Percentiles rank a stretch among this genome's conserved stretches.
phyloP scores from a whole-genome alignment of 179 eudicot genomes.

The Heliamphora pulchella region DNA sequence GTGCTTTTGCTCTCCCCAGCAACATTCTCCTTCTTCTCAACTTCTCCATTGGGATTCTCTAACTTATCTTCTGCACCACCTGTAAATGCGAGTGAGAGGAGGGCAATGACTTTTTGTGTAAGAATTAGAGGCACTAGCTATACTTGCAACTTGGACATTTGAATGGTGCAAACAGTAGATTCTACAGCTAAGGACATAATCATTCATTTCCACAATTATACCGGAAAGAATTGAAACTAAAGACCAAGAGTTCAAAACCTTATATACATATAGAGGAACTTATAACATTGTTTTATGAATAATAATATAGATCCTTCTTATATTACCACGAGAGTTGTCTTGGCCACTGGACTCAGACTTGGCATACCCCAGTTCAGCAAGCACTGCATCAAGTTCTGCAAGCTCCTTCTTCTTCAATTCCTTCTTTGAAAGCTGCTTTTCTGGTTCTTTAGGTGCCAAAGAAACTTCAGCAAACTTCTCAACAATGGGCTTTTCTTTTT shows the following conservation, averaged over 20 bases:
- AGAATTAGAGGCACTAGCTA: background rate
- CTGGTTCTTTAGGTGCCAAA: slow-evolving; percentile 47
- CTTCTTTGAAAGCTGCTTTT: slow-evolving; percentile 72
- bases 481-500: slow-evolving; percentile 44
- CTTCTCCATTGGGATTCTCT: slow-evolving; percentile 52
- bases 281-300: too few relatives aligned
- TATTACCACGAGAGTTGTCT: slow-evolving; percentile 40
- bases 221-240: background rate
- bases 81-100: slow-evolving; percentile 18
- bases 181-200: background rate
- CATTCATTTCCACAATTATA: background rate
- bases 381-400: slow-evolving; percentile 63
- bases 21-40: slow-evolving; percentile 46
- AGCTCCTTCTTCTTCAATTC: slow-evolving; percentile 74
- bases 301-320: background rate
- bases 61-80: slow-evolving; percentile 52
- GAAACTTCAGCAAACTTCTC: slow-evolving; percentile 50
- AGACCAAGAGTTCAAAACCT: too few relatives aligned
- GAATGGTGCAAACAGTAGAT: background rate
- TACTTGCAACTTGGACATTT: background rate
- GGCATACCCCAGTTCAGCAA: slow-evolving; percentile 59
- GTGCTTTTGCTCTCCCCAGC: slow-evolving; percentile 62
- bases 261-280: too few relatives aligned
- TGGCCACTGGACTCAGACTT: slow-evolving; percentile 35
- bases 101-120: slow-evolving; percentile 23